A percentile compares a stretch with the other conserved stretches of the same genome.
Evolutionary conservation across 2,329 filamentous ascomycete species (phyloP).

Genomic region (Ciborinia camelliae): DNA sequence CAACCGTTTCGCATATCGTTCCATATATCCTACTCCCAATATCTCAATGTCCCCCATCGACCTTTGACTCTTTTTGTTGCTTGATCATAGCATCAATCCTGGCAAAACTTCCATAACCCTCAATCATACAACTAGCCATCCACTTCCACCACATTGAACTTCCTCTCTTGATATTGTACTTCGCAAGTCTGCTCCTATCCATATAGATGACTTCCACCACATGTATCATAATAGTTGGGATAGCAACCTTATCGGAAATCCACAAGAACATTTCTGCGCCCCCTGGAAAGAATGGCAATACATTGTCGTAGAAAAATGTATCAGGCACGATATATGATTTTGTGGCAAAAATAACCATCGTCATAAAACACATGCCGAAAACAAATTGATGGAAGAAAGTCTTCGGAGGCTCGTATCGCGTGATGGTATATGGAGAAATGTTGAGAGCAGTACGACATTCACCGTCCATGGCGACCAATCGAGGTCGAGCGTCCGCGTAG

Average conservation of each 20-base stretch:
- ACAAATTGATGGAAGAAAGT: slow-evolving; percentile 47
- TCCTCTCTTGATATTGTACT: slow-evolving; percentile 47
- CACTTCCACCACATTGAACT: slow-evolving; percentile 52
- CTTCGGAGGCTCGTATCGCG: slow-evolving; percentile 39
- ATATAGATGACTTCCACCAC: slow-evolving; percentile 56
- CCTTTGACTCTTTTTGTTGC: slow-evolving; percentile 41
- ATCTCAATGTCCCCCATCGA: slow-evolving; percentile 6
- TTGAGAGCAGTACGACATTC: slow-evolving; percentile 58
- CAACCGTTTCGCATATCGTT: neutral
- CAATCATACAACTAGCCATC: slow-evolving; percentile 51
- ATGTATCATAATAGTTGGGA: slow-evolving; percentile 63
- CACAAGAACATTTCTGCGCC: slow-evolving; percentile 57
- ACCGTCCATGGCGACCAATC: slow-evolving; percentile 70
- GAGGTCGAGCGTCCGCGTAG: slow-evolving; percentile 63
- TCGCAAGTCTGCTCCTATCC: slow-evolving; percentile 46
- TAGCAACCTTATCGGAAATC: slow-evolving; percentile 57
- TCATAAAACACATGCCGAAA: slow-evolving; percentile 53
- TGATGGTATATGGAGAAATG: slow-evolving; percentile 45
- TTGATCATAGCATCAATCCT: slow-evolving; percentile 51
- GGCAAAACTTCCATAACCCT: slow-evolving; percentile 50
- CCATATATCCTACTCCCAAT: neutral
- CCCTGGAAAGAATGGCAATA: slow-evolving; percentile 52
- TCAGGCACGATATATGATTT: slow-evolving; percentile 53
- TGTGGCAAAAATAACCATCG: slow-evolving; percentile 49
- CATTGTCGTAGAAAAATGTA: slow-evolving; percentile 46